Conservation (phyloP, 2,329 filamentous ascomycete species). For the Aureobasidium sp. region DNA sequence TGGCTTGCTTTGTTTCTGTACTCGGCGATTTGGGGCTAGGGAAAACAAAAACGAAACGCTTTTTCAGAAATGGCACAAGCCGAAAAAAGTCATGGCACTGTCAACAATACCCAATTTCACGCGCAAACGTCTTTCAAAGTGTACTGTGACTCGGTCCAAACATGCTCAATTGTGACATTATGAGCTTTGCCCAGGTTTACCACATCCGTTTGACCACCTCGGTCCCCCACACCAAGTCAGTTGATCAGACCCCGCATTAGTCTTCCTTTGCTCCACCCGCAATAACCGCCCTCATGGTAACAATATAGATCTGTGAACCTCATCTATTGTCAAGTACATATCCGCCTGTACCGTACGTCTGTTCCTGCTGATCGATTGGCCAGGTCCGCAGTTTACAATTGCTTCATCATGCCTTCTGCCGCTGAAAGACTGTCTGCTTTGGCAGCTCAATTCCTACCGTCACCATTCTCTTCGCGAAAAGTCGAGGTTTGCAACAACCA, state of each 20-base stretch:
- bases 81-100: conserved; percentile 11
- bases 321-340: neutral
- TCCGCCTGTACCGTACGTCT: neutral
- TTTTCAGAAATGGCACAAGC: conserved; percentile 11
- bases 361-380: neutral
- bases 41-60: conserved; percentile 13
- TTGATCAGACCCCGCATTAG: neutral
- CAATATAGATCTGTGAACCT: neutral
- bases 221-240: neutral
- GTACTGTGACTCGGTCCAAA: neutral
- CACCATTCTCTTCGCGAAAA: conserved; percentile 21
- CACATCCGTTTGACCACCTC: neutral
- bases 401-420: conserved; percentile 51
- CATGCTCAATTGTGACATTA: neutral
- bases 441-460: conserved; percentile 31
- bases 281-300: neutral
- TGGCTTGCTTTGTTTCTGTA: conserved; percentile 13
- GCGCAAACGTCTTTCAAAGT: neutral
- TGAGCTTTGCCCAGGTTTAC: neutral
- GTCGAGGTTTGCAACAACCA: conserved; percentile 49
- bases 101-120: conserved; percentile 12
- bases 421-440: conserved; percentile 53
- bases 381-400: neutral
- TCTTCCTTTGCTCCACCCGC: conserved; percentile 1
- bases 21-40: conserved; percentile 13